These are phyloP conservation scores for Lepiota brunneoincarnata DNA, from an alignment of 768 basidiomycete species.

Conservation along the genomic window DNA sequence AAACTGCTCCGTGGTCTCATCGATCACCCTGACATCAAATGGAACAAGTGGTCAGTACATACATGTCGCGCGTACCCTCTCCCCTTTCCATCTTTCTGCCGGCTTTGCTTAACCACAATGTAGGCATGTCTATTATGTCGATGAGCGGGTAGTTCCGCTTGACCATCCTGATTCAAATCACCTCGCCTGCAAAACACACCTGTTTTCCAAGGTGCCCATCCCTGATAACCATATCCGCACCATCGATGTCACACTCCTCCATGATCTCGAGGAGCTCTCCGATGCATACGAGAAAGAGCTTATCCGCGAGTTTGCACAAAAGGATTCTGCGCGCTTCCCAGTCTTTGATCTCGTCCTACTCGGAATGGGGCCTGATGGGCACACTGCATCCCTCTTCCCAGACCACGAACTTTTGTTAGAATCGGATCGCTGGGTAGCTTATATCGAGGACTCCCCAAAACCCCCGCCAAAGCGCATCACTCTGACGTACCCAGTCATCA, in stretches of 20 bases:
- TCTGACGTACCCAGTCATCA: slow-evolving; percentile 87
- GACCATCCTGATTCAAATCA: slow-evolving; percentile 95
- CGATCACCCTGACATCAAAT: slow-evolving; percentile 63
- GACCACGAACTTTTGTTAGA: slow-evolving; percentile 84
- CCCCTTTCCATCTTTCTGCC: not conserved
- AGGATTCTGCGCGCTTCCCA: slow-evolving; percentile 93
- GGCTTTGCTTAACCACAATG: not conserved
- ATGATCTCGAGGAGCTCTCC: slow-evolving; percentile 76
- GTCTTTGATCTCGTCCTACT: slow-evolving; percentile 96
- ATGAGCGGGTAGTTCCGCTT: slow-evolving; percentile 93
- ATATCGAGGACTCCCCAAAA: slow-evolving; percentile 91
- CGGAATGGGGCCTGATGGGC: slow-evolving; percentile 97
- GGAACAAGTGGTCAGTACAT: slow-evolving; percentile 87
- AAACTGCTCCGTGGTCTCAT: slow-evolving; percentile 75
- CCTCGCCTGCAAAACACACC: slow-evolving; percentile 61
- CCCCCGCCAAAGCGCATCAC: slow-evolving; percentile 89
- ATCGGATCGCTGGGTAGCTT: slow-evolving; percentile 92
- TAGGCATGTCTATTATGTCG: slow-evolving; percentile 98
- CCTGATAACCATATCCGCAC: slow-evolving; percentile 76
- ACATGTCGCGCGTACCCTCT: not conserved
- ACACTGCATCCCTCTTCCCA: slow-evolving; percentile 97
- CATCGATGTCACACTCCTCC: slow-evolving; percentile 65
- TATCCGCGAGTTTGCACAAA: slow-evolving; percentile 87
- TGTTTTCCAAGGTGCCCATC: slow-evolving; percentile 84
- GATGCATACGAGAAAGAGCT: slow-evolving; percentile 83